Evolutionary conservation across 164 flowering plant genomes (phyloP).

Genomic region (Vitis riparia): DNA sequence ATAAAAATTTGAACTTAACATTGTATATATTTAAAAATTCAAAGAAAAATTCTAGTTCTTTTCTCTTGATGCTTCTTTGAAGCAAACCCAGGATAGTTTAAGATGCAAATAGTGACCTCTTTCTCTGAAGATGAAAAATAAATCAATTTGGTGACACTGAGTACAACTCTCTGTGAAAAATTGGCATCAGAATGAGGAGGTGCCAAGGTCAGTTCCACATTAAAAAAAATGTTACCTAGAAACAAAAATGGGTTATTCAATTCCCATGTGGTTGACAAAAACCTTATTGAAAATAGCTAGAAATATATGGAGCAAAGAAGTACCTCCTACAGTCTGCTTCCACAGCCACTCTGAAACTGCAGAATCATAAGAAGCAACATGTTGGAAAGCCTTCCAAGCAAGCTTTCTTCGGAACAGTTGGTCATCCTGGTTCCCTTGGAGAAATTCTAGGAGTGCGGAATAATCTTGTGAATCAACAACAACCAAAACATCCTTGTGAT

Average conservation of each 20-base stretch:
- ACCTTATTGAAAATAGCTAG: background rate
- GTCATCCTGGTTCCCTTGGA: slow-evolving; percentile 55
- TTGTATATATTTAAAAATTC: too few species aligned
- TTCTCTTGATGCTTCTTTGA: too few species aligned
- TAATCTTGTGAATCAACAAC: slow-evolving; percentile 90
- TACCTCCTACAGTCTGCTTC: slow-evolving; percentile 81
- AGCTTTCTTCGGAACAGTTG: slow-evolving; percentile 72
- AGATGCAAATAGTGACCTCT: too few species aligned
- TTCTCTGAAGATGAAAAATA: too few species aligned
- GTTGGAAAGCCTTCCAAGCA: slow-evolving; percentile 99
- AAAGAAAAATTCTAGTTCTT: too few species aligned
- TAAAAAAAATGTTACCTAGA: too few species aligned
- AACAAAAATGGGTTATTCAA: background rate
- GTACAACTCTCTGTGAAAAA: too few species aligned
- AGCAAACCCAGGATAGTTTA: too few species aligned
- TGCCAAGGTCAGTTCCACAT: too few species aligned
- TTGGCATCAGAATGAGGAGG: too few species aligned
- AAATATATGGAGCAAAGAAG: background rate
- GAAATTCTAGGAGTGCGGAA: slow-evolving; percentile 69
- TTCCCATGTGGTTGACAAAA: background rate
- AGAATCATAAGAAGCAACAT: slow-evolving; percentile 94
- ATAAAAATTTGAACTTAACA: too few species aligned
- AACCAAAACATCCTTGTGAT: slow-evolving; percentile 93
- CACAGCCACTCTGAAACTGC: slow-evolving; percentile 99
- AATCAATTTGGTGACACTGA: too few species aligned